A percentile compares a stretch with the other conserved stretches of the same genome.
Evolutionary conservation across 1,284 basidiomycete species (phyloP).

Genomic region (Macrocystidia cucumis): DNA sequence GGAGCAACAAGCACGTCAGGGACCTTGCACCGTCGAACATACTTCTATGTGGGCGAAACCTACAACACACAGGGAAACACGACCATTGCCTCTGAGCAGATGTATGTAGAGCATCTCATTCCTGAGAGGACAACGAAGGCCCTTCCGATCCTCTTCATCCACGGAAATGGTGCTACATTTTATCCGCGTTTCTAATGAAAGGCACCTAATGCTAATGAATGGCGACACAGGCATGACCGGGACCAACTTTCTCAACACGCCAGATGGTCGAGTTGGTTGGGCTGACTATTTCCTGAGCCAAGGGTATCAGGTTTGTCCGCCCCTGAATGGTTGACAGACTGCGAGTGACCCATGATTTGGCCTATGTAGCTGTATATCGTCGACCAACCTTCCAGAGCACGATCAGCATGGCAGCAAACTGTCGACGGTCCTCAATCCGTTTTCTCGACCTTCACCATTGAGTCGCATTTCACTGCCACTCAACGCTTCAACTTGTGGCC

Average conservation of each 20-base stretch:
- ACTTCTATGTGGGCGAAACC: conserved; percentile 36
- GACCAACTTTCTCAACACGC: conserved; percentile 39
- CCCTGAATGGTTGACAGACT: background rate
- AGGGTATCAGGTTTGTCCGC: conserved; percentile 32
- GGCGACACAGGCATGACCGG: conserved; percentile 35
- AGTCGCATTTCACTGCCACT: conserved; percentile 37
- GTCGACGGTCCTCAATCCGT: conserved; percentile 28
- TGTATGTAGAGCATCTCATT: conserved; percentile 40
- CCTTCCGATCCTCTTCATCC: conserved; percentile 36
- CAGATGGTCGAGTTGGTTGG: conserved; percentile 41
- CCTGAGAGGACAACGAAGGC: conserved; percentile 27
- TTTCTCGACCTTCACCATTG: conserved; percentile 23
- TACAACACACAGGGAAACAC: conserved; percentile 25
- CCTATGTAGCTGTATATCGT: conserved; percentile 36
- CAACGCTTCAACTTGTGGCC: conserved; percentile 34
- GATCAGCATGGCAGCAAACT: conserved; percentile 36
- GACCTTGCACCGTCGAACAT: conserved; percentile 32
- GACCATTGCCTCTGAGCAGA: conserved; percentile 28
- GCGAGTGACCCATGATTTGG: background rate
- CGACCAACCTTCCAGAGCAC: conserved; percentile 41
- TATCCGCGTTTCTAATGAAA: background rate
- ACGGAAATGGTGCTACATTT: conserved; percentile 24
- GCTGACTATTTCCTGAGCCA: conserved; percentile 38
- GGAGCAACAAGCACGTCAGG: conserved; percentile 7
- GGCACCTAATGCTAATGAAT: background rate